Conservation (phyloP, 768 basidiomycete genomes). For the Lactifluus hygrophoroides region DNA sequence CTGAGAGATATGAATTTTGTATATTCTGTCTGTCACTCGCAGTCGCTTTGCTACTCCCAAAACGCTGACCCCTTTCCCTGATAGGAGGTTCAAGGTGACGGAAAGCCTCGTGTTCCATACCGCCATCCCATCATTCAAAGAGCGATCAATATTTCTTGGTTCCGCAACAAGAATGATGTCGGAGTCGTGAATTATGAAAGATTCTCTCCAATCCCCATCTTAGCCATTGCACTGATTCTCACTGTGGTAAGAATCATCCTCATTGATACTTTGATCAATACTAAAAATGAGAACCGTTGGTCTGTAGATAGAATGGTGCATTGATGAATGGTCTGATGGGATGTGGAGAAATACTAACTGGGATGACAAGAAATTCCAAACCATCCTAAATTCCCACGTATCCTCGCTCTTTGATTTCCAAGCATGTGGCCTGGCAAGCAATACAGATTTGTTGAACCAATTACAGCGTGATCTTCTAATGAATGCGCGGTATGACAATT, state of each 20-base stretch:
- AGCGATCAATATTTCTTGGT: not conserved
- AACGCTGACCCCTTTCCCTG: not conserved
- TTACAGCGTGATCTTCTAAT: not conserved
- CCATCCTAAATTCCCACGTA: not conserved
- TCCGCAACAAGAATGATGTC: not conserved
- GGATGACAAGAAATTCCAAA: not conserved
- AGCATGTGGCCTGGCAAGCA: not conserved
- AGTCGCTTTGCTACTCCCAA: not conserved
- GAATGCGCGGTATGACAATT: not conserved
- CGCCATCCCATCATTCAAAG: constrained; percentile 5
- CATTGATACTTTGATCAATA: too few relatives aligned
- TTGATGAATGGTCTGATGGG: not conserved
- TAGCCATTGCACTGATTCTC: not conserved
- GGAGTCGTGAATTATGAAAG: not conserved
- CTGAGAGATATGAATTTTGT: not conserved
- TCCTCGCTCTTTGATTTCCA: not conserved
- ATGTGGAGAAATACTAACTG: not conserved
- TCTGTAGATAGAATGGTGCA: not conserved
- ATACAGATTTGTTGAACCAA: not conserved
- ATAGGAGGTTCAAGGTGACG: too few relatives aligned
- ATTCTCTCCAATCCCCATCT: not conserved
- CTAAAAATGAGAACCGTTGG: too few relatives aligned
- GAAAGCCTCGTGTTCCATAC: not conserved
- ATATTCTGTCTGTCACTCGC: not conserved
- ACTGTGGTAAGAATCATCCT: not conserved